Conservation (phyloP, 2,329 filamentous ascomycete genomes). For the Esteya vermicola region DNA sequence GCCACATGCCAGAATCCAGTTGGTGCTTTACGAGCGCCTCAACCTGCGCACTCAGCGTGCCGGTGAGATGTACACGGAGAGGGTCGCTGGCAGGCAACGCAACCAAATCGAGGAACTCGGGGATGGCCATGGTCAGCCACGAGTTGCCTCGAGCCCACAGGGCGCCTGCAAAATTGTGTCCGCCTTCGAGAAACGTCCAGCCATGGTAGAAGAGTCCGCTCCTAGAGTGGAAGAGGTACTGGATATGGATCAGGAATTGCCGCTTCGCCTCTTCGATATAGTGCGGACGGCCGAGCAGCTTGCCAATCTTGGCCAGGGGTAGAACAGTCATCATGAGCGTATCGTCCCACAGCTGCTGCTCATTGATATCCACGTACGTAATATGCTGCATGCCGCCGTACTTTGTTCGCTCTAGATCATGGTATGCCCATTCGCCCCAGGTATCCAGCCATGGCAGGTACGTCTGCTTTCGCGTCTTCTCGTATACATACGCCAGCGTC, state of each 20-base stretch:
- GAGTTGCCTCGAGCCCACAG: conserved; percentile 48
- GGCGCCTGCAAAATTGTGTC: conserved; percentile 45
- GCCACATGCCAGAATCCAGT: conserved; percentile 50
- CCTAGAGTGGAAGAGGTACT: conserved; percentile 60
- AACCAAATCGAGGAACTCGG: conserved; percentile 64
- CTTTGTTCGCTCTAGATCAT: conserved; percentile 57
- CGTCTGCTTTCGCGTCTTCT: conserved; percentile 51
- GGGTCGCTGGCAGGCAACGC: conserved; percentile 47
- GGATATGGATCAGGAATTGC: conserved; percentile 64
- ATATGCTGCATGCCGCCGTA: conserved; percentile 63
- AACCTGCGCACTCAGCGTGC: conserved; percentile 55
- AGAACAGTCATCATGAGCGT: conserved; percentile 81
- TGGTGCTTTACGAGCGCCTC: conserved; percentile 49
- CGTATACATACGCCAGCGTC: conserved; percentile 62
- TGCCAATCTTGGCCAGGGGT: conserved; percentile 66
- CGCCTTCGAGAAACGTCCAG: conserved; percentile 46
- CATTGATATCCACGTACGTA: conserved; percentile 57
- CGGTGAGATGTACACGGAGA: conserved; percentile 42
- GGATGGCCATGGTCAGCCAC: conserved; percentile 74
- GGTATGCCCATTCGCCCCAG: conserved; percentile 74
- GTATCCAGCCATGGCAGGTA: conserved; percentile 66
- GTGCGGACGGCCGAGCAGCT: conserved; percentile 51
- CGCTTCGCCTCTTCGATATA: conserved; percentile 67
- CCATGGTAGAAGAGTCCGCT: conserved; percentile 70
- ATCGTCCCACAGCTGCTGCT: conserved; percentile 71